A percentile compares a stretch with the other conserved stretches of the same genome.
phyloP scores from a whole-genome alignment of 306 rosid species.

The Castanopsis chinensis region DNA sequence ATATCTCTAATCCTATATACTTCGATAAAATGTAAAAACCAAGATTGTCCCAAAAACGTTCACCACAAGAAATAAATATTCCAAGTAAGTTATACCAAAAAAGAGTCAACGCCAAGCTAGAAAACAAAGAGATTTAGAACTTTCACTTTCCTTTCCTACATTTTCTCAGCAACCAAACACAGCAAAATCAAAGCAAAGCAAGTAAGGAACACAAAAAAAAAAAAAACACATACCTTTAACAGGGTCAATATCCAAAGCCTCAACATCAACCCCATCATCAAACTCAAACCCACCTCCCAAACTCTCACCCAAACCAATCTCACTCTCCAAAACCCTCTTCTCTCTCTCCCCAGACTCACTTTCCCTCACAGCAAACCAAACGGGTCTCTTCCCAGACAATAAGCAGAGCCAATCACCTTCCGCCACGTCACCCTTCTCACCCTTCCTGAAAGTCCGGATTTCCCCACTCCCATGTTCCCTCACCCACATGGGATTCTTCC shows the following conservation, averaged over 20 bases:
- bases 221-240: conserved; percentile 58
- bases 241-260: conserved; percentile 61
- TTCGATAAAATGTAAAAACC: accelerated
- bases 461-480: conserved; percentile 20
- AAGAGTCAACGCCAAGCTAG: neutral
- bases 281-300: conserved; percentile 24
- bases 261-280: conserved; percentile 37
- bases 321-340: conserved; percentile 11
- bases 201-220: neutral
- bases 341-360: conserved; percentile 16
- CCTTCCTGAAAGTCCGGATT: conserved; percentile 45
- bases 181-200: neutral
- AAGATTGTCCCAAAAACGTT: neutral
- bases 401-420: conserved; percentile 63
- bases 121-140: neutral
- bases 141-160: neutral
- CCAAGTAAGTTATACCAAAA: neutral
- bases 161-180: neutral
- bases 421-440: conserved; percentile 55
- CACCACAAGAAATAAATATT: neutral
- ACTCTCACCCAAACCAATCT: conserved; percentile 24
- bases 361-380: conserved; percentile 54
- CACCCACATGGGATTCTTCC: conserved; percentile 83
- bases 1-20: too few species aligned
- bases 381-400: conserved; percentile 44